Percentiles rank a stretch among this genome's conserved stretches.
Evolutionary conservation across 2,329 filamentous ascomycete genomes (phyloP).

Genomic region (Penicillium occitanis): DNA sequence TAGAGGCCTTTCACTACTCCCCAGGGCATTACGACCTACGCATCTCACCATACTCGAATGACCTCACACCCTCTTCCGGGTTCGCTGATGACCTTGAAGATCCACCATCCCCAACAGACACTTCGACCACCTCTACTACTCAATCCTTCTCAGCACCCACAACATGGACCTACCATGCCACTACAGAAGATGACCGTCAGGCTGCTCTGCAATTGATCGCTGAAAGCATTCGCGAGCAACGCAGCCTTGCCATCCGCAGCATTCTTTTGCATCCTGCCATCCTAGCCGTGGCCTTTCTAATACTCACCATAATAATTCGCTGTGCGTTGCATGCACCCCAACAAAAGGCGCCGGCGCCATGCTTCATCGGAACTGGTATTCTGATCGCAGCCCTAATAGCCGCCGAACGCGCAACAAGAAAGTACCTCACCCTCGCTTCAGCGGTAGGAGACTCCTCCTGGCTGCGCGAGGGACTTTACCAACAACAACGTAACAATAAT

Average conservation of each 20-base stretch:
- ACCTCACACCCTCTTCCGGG: conserved; percentile 14
- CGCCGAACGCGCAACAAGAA: conserved; percentile 61
- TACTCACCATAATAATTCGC: conserved; percentile 44
- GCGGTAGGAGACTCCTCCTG: conserved; percentile 58
- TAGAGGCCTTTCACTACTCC: conserved; percentile 32
- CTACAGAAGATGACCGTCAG: conserved; percentile 59
- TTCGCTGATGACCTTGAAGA: conserved; percentile 45
- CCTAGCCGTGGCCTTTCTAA: conserved; percentile 38
- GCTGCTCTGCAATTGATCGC: conserved; percentile 72
- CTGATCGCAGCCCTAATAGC: conserved; percentile 63
- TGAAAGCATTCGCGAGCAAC: conserved; percentile 78
- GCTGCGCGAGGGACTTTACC: conserved; percentile 48
- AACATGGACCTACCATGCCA: conserved; percentile 32
- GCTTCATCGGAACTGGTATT: conserved; percentile 61
- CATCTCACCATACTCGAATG: conserved; percentile 18
- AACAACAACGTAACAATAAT: conserved; percentile 7
- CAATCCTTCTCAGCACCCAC: conserved; percentile 42
- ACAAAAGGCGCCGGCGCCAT: conserved; percentile 55
- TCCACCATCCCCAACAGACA: conserved; percentile 35
- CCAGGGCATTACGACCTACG: conserved; percentile 24
- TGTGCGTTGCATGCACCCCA: conserved; percentile 39
- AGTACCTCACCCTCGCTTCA: conserved; percentile 65
- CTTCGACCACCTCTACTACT: conserved; percentile 53
- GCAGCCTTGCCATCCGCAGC: conserved; percentile 62
- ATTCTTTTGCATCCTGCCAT: conserved; percentile 63